Percentiles rank a stretch among this genome's conserved stretches.
These are phyloP conservation scores for Xylaria sp. DNA, from an alignment of 2,329 filamentous ascomycete genomes.

Conservation along the genomic window DNA sequence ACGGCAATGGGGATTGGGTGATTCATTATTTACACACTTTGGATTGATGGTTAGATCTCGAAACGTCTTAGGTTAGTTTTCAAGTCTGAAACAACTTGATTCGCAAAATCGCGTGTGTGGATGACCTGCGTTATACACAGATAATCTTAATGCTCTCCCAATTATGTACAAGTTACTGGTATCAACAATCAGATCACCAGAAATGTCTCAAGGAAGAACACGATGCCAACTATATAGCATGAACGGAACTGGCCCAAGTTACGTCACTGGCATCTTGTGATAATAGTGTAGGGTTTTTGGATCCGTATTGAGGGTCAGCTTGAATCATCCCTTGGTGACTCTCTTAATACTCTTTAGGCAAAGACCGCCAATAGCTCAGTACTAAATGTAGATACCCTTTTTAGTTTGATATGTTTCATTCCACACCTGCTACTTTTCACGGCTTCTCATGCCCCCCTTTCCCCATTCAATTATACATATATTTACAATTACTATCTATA, in stretches of 20 bases:
- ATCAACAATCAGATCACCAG: not conserved
- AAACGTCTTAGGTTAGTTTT: not conserved
- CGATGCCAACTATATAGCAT: not conserved
- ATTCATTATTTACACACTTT: not conserved
- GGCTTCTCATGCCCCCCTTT: not conserved
- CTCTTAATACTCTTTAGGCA: not conserved
- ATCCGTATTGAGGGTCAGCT: slow-evolving; percentile 16
- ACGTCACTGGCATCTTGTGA: not conserved
- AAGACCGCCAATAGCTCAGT: not conserved
- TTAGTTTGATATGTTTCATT: too few species aligned
- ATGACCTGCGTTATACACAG: not conserved
- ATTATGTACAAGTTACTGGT: not conserved
- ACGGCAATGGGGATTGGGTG: slow-evolving; percentile 30
- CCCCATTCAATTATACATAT: too few species aligned
- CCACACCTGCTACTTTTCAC: too few species aligned
- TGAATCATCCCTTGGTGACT: not conserved
- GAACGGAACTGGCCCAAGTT: not conserved
- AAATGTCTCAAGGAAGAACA: not conserved
- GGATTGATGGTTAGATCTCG: not conserved
- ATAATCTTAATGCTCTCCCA: not conserved
- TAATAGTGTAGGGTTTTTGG: not conserved
- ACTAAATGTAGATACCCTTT: not conserved
- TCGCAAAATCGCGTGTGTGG: not conserved
- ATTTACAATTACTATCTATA: too few species aligned
- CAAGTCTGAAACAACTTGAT: not conserved